These are phyloP conservation scores for Mycosphaerelloides madeirae DNA, from an alignment of 2,329 filamentous ascomycete species.

Conservation along the genomic window DNA sequence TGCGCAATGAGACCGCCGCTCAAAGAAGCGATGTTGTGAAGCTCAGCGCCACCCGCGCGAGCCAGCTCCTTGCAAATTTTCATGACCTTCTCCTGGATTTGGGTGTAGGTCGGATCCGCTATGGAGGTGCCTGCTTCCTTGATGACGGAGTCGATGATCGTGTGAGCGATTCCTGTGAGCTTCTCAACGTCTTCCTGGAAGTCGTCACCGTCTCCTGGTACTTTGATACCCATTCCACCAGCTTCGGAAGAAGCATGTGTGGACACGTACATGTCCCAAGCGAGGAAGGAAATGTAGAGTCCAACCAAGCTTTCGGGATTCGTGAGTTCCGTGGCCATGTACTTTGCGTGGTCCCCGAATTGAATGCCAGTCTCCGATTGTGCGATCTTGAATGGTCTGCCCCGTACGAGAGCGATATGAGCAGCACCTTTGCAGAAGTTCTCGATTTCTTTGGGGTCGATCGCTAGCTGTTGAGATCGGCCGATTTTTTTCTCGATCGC, in stretches of 20 bases:
- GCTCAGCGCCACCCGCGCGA: constrained; percentile 73
- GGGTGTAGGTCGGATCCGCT: constrained; percentile 40
- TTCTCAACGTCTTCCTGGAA: constrained; percentile 36
- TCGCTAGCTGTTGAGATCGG: constrained; percentile 33
- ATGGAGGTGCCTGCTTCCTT: constrained; percentile 38
- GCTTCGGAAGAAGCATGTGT: constrained; percentile 33
- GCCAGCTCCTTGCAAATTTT: constrained; percentile 48
- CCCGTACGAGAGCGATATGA: constrained; percentile 82
- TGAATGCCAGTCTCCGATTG: constrained; percentile 34
- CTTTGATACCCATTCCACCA: constrained; percentile 31
- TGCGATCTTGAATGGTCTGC: constrained; percentile 50
- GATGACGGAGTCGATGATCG: constrained; percentile 39
- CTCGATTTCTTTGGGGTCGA: constrained; percentile 73
- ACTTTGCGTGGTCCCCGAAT: constrained; percentile 43
- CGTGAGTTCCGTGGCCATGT: constrained; percentile 41
- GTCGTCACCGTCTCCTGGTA: constrained; percentile 35
- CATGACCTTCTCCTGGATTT: constrained; percentile 33
- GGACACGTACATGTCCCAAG: constrained; percentile 45
- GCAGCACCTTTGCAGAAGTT: constrained; percentile 93
- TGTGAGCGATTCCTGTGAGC: constrained; percentile 41
- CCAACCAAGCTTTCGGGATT: constrained; percentile 44
- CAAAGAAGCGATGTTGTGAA: constrained; percentile 87
- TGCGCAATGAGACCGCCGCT: constrained; percentile 93
- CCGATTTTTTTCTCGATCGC: constrained; percentile 49
- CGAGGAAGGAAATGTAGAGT: constrained; percentile 49